Evolutionary conservation across 2,329 filamentous ascomycete genomes (phyloP), one percentile per base, ranked within the genome.

Genomic region (Beauveria sp.): DNA sequence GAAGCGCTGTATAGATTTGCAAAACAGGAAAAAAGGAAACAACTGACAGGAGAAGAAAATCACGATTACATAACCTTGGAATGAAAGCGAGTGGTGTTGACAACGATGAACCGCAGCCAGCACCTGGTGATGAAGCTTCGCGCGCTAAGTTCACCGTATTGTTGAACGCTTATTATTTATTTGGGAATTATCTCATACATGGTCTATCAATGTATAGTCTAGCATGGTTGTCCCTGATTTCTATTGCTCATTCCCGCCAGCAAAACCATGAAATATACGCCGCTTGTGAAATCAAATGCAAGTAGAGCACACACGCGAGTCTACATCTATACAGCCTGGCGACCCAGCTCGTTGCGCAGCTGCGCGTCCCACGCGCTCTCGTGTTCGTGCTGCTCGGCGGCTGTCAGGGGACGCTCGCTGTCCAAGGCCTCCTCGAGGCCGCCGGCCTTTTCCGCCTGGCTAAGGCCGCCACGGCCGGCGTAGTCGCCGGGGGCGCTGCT

Each of bases 401-500:
- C 59, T 10, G 63, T 66, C 12, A 28, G 59, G 2, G 68, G 68
- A 46, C 64, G 65, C 59, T 70, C 64, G 26, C 67, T 66, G n/a
- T 67, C 62, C n/a, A 69, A 65, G 12, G 67, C 62, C 37, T 69
- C 67, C 34, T 65, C 64, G 56, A 68, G 24, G 12, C 30, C 66
- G 1, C 65, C 66, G 10, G 63, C 65, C 53, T 52, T 62, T 26
- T 56, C 55, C 16, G 16, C 3, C 47, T 20, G 26, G 26, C 20
- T 16, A 5, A 24, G 7, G 2, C 44, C 44, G 34, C 48, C 62
- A 26, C 62, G 65, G 24, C 65, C 64, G 8, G 70, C 70, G 68
- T 82, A 83, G 68, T 80, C 77, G 4, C 84, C 83, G 0, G 84
- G 80, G 1, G 77, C 80, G 50, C 80, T 80, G 69, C 85, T 85